Base-by-base conservation (phyloP, 75 land plant genomes). In the Adiantum capillusveneris region DNA sequence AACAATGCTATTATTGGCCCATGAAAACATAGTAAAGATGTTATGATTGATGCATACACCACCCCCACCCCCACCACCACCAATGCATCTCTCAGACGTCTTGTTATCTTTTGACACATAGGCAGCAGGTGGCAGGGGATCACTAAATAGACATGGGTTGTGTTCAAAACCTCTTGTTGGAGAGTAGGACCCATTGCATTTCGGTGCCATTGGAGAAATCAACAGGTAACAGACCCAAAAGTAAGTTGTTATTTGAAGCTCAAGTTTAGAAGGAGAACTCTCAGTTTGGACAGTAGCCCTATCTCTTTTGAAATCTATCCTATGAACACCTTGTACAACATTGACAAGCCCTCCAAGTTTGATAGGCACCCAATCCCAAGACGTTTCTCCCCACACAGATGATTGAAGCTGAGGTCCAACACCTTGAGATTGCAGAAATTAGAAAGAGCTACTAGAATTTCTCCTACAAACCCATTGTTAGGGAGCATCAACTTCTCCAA, bases 241-340 rank as follows among this genome's bases (percentile, higher is more conserved):
- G 68, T 24, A 57, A 48, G 57, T 87, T 90, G 58, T 81, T 79
- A 69, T 83, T n/a, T n/a, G n/a, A n/a, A n/a, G n/a, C n/a, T n/a
- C n/a, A n/a, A n/a, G n/a, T n/a, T 84, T 31, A 90, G 65, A 27
- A 83, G 79, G 11, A 90, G 65, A 46, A 64, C 70, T 56, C 66
- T 78, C 13, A 90, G 74, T n/a, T 53, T 68, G 53, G 60, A 36
- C 69, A 88, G 87, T 6, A 50, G 44, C 5, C 92, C 87, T 20
- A 90, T 57, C 67, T 87, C 83, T 1, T 70, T 45, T 28, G 96
- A 93, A 58, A 90, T 87, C 39, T 16, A 17, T 13, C 87, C 87
- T 1, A 54, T 66, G 44, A 90, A 50, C 31, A 60, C 66, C 56
- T 90, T 90, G 69, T 66, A 79, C 88, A 89, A 84, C 21, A 78